A percentile compares a stretch with the other conserved stretches of the same genome.
Evolutionary conservation across 352 stramenopile species (phyloP).

Genomic region (Phytopythium vexans): DNA sequence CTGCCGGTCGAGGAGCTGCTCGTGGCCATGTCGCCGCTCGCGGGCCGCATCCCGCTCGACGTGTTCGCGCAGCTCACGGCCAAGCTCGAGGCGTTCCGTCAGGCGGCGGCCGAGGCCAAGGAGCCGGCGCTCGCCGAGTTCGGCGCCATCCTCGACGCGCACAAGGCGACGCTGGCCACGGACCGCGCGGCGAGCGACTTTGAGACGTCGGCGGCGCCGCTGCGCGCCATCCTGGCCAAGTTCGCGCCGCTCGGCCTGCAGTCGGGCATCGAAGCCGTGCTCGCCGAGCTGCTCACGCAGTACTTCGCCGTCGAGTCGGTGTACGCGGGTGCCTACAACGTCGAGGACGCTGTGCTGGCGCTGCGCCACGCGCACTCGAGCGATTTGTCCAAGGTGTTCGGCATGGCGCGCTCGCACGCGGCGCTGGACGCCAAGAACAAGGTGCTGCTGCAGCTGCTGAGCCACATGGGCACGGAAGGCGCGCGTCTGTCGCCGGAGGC

Average conservation of each 20-base stretch:
- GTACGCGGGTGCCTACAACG: conserved; percentile 76
- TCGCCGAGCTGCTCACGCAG: conserved; percentile 77
- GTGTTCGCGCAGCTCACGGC: conserved; percentile 91
- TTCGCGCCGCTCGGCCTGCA: conserved; percentile 69
- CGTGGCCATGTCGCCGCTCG: conserved; percentile 95
- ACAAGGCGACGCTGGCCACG: conserved; percentile 54
- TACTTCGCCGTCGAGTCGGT: conserved; percentile 76
- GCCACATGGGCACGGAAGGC: conserved; percentile 24
- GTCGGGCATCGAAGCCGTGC: conserved; percentile 54
- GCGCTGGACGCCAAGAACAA: conserved; percentile 87
- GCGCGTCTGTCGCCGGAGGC: conserved; percentile 53
- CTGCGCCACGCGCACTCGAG: conserved; percentile 91
- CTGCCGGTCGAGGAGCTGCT: conserved; percentile 94
- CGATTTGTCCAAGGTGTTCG: conserved; percentile 80
- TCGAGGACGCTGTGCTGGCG: conserved; percentile 77
- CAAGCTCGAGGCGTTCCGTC: conserved; percentile 74
- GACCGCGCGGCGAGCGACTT: conserved; percentile 67
- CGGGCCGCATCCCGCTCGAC: conserved; percentile 92
- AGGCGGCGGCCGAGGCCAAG: conserved; percentile 26
- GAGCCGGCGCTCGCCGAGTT: conserved; percentile 61
- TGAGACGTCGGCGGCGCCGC: conserved; percentile 53
- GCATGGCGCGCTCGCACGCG: conserved; percentile 91
- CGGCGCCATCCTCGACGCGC: conserved; percentile 52
- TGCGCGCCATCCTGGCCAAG: conserved; percentile 74
- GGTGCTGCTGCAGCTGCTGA: conserved; percentile 71